Base-by-base conservation (phyloP, 805 yeast genomes). In the Metschnikowia borealis region DNA sequence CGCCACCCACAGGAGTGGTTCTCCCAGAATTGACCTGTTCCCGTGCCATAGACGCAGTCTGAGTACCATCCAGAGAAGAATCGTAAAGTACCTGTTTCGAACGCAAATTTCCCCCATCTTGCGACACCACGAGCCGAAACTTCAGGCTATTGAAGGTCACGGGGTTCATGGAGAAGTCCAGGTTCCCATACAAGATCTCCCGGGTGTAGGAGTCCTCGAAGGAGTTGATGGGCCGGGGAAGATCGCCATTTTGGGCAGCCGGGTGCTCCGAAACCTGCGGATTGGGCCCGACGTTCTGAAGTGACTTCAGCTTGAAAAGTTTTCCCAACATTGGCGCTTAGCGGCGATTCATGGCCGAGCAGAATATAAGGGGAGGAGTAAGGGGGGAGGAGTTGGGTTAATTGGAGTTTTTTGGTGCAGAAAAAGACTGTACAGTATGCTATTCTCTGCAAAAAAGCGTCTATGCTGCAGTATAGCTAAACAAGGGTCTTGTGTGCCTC, bases 51-150 rank as follows among this genome's bases (percentile, higher is more conserved):
- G 29, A 32, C 37, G 32, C 38, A 15, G 49, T 23, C 31, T 48
- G 46, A 15, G 50, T 31, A 23, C 46, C 29, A 6, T 74, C 74
- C 14, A 53, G 54, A 18, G 63, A 63, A 6, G 80, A 69, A 61
- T 80, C 84, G 56, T 64, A 78, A n/a, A 80, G 62, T 2, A 73
- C 71, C 54, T 75, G 81, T 52, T 78, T 80, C 1, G 72, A 60
- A 15, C 82, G 59, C 10, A 80, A 51, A 47, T 59, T 68, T 2
- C 77, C 76, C 2, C 82, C 82, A 56, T 80, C 84, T 58, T 80
- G 83, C 6, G 79, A 65, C 32, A 80, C 66, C 3, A 80, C 61
- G 37, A 79, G 56, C 34, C 83, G 61, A 57, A 75, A 78, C 11
- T 56, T 57, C 50, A 65, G 64, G 29, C 55, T 54, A 48, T 65